These are phyloP conservation scores for Hirsutella minnesotensis DNA, from an alignment of 2,329 filamentous ascomycete species.

Conservation along the genomic window DNA sequence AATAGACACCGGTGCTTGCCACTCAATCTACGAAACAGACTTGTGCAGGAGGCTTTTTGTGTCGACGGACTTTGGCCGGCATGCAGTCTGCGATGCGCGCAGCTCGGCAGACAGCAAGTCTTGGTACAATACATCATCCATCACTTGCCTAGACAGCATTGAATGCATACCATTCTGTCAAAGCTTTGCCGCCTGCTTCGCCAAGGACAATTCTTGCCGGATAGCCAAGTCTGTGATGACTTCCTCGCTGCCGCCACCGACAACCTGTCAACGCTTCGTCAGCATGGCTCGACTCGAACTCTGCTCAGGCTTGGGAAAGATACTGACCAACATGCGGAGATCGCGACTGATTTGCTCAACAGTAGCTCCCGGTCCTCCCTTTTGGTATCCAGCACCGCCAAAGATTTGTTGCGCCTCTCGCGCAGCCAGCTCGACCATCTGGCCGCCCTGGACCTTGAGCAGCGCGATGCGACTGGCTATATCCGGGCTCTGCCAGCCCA, in stretches of 20 bases:
- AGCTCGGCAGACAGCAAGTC: too few relatives aligned
- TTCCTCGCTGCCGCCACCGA: constrained; percentile 43
- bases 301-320: neutral
- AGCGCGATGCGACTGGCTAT: constrained; percentile 19
- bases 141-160: too few relatives aligned
- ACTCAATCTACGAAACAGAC: too few relatives aligned
- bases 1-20: too few relatives aligned
- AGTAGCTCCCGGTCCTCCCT: constrained; percentile 31
- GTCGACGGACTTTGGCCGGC: too few relatives aligned
- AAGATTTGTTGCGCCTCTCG: constrained; percentile 43
- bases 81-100: too few relatives aligned
- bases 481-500: constrained; percentile 18
- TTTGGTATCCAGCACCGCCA: constrained; percentile 39
- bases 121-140: too few relatives aligned
- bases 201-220: constrained; percentile 28
- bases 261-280: constrained; percentile 22
- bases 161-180: neutral
- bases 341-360: constrained; percentile 43
- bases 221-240: constrained; percentile 40
- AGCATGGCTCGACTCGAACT: neutral
- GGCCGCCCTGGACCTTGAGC: constrained; percentile 35
- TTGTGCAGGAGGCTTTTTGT: too few relatives aligned
- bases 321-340: constrained; percentile 21
- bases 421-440: constrained; percentile 35
- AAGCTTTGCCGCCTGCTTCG: constrained; percentile 9